Conservation (phyloP, 495 filamentous ascomycete species). For the Talaromyces borbonicus region DNA sequence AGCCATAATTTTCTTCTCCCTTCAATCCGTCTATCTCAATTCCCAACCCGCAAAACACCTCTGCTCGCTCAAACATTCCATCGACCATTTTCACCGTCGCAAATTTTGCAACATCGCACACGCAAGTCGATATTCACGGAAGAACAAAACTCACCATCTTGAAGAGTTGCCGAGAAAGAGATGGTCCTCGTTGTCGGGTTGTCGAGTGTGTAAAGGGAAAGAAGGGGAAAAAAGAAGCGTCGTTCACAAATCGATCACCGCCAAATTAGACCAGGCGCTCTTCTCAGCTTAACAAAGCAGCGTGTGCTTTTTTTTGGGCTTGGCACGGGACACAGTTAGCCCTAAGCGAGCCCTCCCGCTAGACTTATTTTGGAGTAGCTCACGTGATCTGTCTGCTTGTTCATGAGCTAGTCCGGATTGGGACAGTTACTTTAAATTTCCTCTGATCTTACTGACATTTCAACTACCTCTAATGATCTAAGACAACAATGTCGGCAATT, state of each 20-base stretch:
- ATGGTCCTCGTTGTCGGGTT: constrained; percentile 30
- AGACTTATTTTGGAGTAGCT: constrained; percentile 14
- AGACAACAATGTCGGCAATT: too few species aligned
- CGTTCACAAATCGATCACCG: neutral
- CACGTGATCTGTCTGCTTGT: neutral
- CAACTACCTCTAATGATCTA: too few species aligned
- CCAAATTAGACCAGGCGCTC: neutral
- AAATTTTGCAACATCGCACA: constrained; percentile 9
- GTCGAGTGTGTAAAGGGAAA: constrained; percentile 6
- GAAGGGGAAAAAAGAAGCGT: neutral
- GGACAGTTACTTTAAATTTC: too few species aligned
- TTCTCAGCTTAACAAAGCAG: neutral
- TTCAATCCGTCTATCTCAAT: too few species aligned
- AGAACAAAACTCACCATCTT: constrained; percentile 43
- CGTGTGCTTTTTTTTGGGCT: constrained; percentile 38
- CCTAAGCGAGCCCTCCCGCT: constrained; percentile 43
- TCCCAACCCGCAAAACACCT: neutral
- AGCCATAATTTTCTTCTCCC: too few species aligned
- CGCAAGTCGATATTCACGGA: neutral
- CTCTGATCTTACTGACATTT: too few species aligned
- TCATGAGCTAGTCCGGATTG: too few species aligned
- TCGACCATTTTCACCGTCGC: constrained; percentile 10
- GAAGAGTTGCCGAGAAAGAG: constrained; percentile 38
- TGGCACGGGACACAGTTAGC: constrained; percentile 23
- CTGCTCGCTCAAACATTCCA: neutral